phyloP scores from a whole-genome alignment of 2,329 filamentous ascomycete species.

The Xylaria digitata region DNA sequence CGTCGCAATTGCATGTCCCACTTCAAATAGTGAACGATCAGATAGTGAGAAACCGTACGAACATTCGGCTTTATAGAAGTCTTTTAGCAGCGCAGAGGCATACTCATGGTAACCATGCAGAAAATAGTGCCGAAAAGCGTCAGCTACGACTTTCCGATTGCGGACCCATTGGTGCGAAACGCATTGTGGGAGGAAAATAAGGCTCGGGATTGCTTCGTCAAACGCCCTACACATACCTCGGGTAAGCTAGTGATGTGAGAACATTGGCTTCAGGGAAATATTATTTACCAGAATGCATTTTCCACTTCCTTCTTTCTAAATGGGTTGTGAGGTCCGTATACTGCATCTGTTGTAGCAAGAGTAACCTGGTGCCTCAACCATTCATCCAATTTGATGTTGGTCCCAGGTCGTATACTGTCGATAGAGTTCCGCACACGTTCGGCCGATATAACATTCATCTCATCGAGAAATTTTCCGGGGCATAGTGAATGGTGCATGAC shows the following conservation, averaged over 20 bases:
- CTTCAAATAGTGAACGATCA: constrained; percentile 1
- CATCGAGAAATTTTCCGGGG: background rate
- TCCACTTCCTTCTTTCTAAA: background rate
- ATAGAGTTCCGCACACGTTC: background rate
- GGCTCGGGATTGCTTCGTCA: constrained; percentile 1
- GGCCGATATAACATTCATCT: background rate
- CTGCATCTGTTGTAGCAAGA: constrained; percentile 14
- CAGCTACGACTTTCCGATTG: constrained; percentile 3
- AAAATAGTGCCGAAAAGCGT: constrained; percentile 10
- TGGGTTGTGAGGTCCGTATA: constrained; percentile 8
- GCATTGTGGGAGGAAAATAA: constrained; percentile 11
- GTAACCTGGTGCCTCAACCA: constrained; percentile 14
- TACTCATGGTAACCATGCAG: background rate
- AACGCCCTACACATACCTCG: background rate
- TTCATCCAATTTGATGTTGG: constrained; percentile 18
- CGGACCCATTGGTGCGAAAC: background rate
- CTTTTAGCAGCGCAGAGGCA: background rate
- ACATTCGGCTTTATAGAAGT: constrained; percentile 1
- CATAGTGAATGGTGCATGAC: background rate
- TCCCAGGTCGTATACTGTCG: constrained; percentile 1
- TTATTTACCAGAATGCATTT: constrained; percentile 13
- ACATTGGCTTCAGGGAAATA: background rate
- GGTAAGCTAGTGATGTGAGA: constrained; percentile 8
- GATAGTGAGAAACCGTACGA: background rate
- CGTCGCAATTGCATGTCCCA: background rate